These are phyloP conservation scores for Tulasnella sp. DNA, from an alignment of 768 basidiomycete genomes.

Conservation along the genomic window DNA sequence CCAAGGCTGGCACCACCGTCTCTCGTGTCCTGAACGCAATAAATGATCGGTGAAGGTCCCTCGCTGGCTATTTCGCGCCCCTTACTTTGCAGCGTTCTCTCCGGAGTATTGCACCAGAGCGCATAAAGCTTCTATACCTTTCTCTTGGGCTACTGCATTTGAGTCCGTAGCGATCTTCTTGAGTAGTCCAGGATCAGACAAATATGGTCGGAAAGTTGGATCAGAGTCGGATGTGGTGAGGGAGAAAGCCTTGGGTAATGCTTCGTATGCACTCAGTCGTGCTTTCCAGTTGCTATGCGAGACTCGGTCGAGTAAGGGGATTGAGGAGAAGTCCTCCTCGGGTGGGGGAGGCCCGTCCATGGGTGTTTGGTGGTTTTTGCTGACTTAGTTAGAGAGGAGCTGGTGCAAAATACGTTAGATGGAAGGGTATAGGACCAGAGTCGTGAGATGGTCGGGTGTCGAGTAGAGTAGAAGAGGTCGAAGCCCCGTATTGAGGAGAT, in stretches of 20 bases:
- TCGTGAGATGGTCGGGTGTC: neutral
- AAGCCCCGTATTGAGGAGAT: neutral
- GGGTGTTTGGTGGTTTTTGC: neutral
- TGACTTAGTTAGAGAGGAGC: slow-evolving; percentile 1
- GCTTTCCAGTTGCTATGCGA: slow-evolving; percentile 99
- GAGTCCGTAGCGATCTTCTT: slow-evolving; percentile 87
- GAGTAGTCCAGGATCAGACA: slow-evolving; percentile 69
- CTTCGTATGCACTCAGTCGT: slow-evolving; percentile 86
- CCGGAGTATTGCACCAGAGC: slow-evolving; percentile 88
- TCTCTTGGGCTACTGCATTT: slow-evolving; percentile 97
- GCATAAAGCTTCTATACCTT: slow-evolving; percentile 85
- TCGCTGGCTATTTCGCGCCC: neutral
- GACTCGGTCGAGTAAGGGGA: slow-evolving; percentile 76
- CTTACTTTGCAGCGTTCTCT: slow-evolving; percentile 65
- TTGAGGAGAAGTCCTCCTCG: slow-evolving; percentile 86
- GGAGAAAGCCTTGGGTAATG: slow-evolving; percentile 80
- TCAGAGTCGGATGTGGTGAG: slow-evolving; percentile 89
- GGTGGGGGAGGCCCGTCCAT: slow-evolving; percentile 91
- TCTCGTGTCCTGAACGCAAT: slow-evolving; percentile 56
- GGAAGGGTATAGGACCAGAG: neutral
- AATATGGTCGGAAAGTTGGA: slow-evolving; percentile 87
- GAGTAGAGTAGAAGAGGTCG: neutral
- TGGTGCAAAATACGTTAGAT: neutral
- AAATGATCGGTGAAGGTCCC: neutral
- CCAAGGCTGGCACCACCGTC: slow-evolving; percentile 79